A percentile compares a stretch with the other conserved stretches of the same genome.
These are phyloP conservation scores for Dillenia suffruticosa DNA, from an alignment of 164 flowering plant genomes.

Conservation along the genomic window DNA sequence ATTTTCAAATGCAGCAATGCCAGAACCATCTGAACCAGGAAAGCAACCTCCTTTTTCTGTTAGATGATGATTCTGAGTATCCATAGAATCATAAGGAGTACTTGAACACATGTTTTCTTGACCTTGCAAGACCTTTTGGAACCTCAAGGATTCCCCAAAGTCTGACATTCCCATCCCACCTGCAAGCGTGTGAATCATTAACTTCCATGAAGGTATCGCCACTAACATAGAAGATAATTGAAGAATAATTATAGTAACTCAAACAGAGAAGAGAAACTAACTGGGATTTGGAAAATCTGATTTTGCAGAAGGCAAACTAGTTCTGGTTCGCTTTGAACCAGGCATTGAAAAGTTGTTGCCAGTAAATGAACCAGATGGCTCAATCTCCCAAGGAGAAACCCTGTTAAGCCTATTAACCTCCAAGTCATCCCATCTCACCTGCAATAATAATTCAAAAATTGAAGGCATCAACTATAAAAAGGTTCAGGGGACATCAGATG, in stretches of 20 bases:
- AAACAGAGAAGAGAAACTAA: conserved; percentile 18
- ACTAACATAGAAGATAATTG: neutral
- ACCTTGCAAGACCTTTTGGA: conserved; percentile 99
- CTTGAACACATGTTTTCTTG: conserved; percentile 78
- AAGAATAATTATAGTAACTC: neutral
- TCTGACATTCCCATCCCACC: conserved; percentile 62
- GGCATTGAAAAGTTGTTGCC: conserved; percentile 30
- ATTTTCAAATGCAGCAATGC: conserved; percentile 28
- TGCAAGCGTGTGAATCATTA: conserved; percentile 17
- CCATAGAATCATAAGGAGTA: conserved; percentile 33
- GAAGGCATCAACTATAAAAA: neutral
- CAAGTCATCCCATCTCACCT: conserved; percentile 92
- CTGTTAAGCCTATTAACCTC: conserved; percentile 51
- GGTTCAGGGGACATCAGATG: too few species aligned
- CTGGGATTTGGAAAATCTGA: conserved; percentile 62
- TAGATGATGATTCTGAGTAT: conserved; percentile 31
- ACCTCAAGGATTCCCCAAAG: conserved; percentile 75
- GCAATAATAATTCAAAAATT: conserved; percentile 14
- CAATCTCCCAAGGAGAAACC: conserved; percentile 98
- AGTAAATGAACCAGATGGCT: conserved; percentile 56
- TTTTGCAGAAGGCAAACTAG: conserved; percentile 39
- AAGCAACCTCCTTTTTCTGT: conserved; percentile 34
- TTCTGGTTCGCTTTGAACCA: conserved; percentile 68
- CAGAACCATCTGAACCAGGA: conserved; percentile 28
- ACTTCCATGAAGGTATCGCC: neutral